phyloP scores from a whole-genome alignment of 2,329 filamentous ascomycete species.

The Didymella lethalis region DNA sequence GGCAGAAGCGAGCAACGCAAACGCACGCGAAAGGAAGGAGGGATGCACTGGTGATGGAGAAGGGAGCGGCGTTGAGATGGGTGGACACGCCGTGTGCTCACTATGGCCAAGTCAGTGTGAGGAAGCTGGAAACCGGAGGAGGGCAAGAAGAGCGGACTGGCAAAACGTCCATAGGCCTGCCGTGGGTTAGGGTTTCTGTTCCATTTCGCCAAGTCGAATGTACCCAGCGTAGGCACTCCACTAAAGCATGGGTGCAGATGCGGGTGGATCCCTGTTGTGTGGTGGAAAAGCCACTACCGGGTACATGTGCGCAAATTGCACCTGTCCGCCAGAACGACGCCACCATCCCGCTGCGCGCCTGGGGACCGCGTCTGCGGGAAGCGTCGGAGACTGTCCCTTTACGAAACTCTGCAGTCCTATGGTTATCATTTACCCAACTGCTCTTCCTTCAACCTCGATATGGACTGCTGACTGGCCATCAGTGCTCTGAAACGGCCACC shows the following conservation, averaged over 20 bases:
- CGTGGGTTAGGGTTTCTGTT: slow-evolving; percentile 3
- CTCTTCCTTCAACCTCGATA: background rate
- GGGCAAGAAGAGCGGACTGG: slow-evolving; percentile 34
- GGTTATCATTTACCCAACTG: background rate
- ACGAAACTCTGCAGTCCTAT: background rate
- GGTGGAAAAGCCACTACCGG: slow-evolving; percentile 22
- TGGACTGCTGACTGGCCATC: slow-evolving; percentile 3
- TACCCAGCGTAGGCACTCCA: slow-evolving; percentile 1
- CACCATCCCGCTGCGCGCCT: slow-evolving; percentile 17
- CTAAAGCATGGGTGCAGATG: slow-evolving; percentile 11
- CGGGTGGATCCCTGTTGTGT: slow-evolving; percentile 8
- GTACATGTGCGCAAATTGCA: slow-evolving; percentile 22
- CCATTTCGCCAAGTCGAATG: background rate
- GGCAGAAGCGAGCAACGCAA: slow-evolving; percentile 3
- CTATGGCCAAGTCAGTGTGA: slow-evolving; percentile 34
- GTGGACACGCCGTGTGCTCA: slow-evolving; percentile 27
- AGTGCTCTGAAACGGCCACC: slow-evolving; percentile 11
- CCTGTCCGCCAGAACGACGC: slow-evolving; percentile 10
- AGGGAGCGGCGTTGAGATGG: slow-evolving; percentile 25
- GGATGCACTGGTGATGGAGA: slow-evolving; percentile 21
- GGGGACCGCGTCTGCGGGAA: slow-evolving; percentile 8
- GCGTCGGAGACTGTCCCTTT: background rate
- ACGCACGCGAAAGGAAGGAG: slow-evolving; percentile 18
- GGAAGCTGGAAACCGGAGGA: slow-evolving; percentile 31
- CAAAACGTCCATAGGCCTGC: slow-evolving; percentile 28